Conservation (phyloP, 768 basidiomycete species). For the Rhizopogon vesiculosus region DNA sequence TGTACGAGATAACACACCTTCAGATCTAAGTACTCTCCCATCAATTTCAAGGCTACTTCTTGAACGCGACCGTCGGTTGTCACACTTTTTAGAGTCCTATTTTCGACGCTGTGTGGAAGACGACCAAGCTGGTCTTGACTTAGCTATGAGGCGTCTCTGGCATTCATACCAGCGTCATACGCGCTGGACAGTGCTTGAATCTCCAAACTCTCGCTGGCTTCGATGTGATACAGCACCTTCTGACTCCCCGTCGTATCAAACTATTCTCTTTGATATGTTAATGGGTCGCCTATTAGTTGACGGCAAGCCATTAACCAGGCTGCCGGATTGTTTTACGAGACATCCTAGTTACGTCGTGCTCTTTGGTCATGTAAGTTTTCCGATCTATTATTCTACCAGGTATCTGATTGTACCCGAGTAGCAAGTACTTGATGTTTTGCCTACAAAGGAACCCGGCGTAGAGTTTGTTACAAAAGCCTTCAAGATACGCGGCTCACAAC, state of each 20-base stretch:
- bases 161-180: conserved; percentile 16
- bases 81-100: conserved; percentile 15
- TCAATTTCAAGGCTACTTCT: conserved; percentile 15
- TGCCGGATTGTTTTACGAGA: conserved; percentile 27
- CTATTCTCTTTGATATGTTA: conserved; percentile 36
- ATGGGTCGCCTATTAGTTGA: conserved; percentile 36
- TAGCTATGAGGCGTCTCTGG: conserved; percentile 24
- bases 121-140: conserved; percentile 17
- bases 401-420: background rate
- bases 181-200: background rate
- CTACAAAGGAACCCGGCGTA: conserved; percentile 28
- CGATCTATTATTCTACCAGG: background rate
- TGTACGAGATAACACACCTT: conserved; percentile 23
- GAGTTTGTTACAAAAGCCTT: conserved; percentile 23
- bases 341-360: conserved; percentile 31
- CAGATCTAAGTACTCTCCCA: background rate
- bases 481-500: conserved; percentile 6
- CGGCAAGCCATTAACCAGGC: conserved; percentile 33
- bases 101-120: conserved; percentile 9
- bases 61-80: conserved; percentile 24
- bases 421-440: conserved; percentile 30
- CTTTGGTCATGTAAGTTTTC: conserved; percentile 29
- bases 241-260: conserved; percentile 13
- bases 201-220: conserved; percentile 22
- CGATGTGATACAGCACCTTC: conserved; percentile 13